phyloP scores from a whole-genome alignment of 208 protist species.

The Trypanosoma conorhini region DNA sequence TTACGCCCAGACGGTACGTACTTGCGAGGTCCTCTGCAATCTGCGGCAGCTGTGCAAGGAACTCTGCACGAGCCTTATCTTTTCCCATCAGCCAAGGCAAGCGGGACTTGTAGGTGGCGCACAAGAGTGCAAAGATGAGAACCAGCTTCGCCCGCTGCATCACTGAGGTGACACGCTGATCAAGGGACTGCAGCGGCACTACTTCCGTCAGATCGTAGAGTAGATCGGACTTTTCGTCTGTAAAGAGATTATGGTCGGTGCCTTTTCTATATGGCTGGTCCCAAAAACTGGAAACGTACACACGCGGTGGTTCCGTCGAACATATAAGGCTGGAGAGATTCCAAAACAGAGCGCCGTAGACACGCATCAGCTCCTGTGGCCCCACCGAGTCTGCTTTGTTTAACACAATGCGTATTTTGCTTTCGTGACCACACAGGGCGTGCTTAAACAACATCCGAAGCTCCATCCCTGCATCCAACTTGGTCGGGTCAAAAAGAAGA shows the following conservation, averaged over 20 bases:
- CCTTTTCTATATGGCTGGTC: constrained; percentile 78
- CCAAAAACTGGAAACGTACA: constrained; percentile 98
- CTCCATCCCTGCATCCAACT: constrained; percentile 92
- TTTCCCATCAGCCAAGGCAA: constrained; percentile 90
- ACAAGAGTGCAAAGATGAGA: constrained; percentile 85
- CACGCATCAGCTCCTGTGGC: constrained; percentile 95
- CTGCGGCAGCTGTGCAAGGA: constrained; percentile 50
- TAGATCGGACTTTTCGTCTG: constrained; percentile 85
- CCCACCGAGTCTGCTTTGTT: constrained; percentile 97
- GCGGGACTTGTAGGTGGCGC: constrained; percentile 47
- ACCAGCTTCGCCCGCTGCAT: constrained; percentile 75
- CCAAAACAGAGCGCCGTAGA: constrained; percentile 98
- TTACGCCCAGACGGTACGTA: constrained; percentile 51
- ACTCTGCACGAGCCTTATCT: constrained; percentile 63
- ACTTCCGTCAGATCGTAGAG: constrained; percentile 81
- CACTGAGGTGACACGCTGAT: constrained; percentile 92
- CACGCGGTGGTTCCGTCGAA: constrained; percentile 95
- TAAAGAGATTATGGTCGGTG: constrained; percentile 88
- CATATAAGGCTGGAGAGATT: constrained; percentile 95
- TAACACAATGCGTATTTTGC: constrained; percentile 96
- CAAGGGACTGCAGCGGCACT: constrained; percentile 85
- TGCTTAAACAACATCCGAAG: constrained; percentile 69
- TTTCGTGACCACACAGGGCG: constrained; percentile 85
- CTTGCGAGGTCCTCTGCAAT: constrained; percentile 50
- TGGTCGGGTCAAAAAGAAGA: constrained; percentile 98